Conservation (phyloP, 2,329 filamentous ascomycete species). For the Elsinoe australis region DNA sequence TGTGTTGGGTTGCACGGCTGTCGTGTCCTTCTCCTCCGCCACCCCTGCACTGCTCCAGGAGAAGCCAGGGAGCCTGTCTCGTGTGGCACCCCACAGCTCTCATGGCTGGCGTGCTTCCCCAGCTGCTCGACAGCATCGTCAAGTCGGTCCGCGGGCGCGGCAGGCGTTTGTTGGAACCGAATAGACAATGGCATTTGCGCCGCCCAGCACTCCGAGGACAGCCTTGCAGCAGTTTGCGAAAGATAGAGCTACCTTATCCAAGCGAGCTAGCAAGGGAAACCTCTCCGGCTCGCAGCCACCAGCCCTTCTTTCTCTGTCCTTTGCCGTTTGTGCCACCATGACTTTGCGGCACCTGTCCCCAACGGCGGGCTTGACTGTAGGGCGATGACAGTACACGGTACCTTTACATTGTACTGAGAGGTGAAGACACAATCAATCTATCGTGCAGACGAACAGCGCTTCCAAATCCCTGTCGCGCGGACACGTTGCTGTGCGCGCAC, state of each 20-base stretch:
- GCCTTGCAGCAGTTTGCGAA: background rate
- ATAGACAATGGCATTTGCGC: no score
- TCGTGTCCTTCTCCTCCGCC: background rate
- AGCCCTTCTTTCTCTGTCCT: conserved; percentile 3
- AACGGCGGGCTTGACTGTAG: background rate
- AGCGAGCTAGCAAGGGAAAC: background rate
- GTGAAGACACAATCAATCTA: no score
- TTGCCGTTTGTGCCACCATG: conserved; percentile 11
- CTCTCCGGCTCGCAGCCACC: background rate
- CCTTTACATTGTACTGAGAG: background rate
- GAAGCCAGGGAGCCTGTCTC: background rate
- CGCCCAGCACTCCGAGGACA: background rate
- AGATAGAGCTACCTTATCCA: background rate
- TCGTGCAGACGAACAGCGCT: conserved; percentile 1
- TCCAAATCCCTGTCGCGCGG: conserved; percentile 5
- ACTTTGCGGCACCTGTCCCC: conserved; percentile 2
- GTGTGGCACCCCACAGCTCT: background rate
- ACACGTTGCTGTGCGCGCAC: no score
- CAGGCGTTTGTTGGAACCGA: background rate
- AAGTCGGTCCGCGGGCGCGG: background rate
- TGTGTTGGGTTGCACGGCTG: background rate
- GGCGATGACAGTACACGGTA: background rate
- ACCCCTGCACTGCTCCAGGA: background rate
- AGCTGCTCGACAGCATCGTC: conserved; percentile 2
- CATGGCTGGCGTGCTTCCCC: background rate